phyloP scores from a whole-genome alignment of 2,329 filamentous ascomycete species.

The Aspergillus neoniger region DNA sequence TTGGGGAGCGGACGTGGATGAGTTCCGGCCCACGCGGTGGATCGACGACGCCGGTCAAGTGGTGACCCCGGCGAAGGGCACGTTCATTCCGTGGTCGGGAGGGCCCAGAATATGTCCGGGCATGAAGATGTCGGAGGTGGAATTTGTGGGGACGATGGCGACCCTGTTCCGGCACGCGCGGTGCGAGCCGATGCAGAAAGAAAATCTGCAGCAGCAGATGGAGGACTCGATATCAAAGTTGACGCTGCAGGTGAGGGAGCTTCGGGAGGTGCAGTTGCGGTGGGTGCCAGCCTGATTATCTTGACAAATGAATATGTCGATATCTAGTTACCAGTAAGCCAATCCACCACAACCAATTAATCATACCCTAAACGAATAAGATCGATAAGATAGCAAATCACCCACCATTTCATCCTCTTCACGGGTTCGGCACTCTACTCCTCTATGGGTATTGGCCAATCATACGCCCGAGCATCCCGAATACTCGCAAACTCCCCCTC shows the following conservation, averaged over 20 bases:
- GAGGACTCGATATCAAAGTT: neutral
- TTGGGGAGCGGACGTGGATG: constrained; percentile 7
- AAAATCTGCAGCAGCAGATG: neutral
- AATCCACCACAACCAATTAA: neutral
- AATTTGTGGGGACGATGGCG: constrained; percentile 53
- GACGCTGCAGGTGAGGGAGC: constrained; percentile 8
- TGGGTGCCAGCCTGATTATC: neutral
- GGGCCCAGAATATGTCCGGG: constrained; percentile 56
- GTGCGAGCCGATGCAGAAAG: constrained; percentile 19
- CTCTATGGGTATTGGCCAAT: neutral
- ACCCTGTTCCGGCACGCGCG: constrained; percentile 39
- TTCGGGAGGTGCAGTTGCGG: neutral
- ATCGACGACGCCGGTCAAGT: constrained; percentile 25
- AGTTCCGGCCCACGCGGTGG: constrained; percentile 16
- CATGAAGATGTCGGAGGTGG: constrained; percentile 58
- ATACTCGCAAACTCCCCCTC: neutral
- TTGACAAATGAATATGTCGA: neutral
- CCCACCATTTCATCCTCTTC: too few species aligned
- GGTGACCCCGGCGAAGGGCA: constrained; percentile 42
- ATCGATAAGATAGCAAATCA: too few species aligned
- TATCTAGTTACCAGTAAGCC: neutral
- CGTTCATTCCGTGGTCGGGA: constrained; percentile 52
- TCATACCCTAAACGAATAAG: too few species aligned
- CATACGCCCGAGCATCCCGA: neutral
- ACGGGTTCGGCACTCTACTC: too few species aligned